Percentiles rank a stretch among this genome's conserved stretches.
Evolutionary conservation across 2,329 filamentous ascomycete genomes (phyloP).

Genomic region (Trichoderma arundinaceum): DNA sequence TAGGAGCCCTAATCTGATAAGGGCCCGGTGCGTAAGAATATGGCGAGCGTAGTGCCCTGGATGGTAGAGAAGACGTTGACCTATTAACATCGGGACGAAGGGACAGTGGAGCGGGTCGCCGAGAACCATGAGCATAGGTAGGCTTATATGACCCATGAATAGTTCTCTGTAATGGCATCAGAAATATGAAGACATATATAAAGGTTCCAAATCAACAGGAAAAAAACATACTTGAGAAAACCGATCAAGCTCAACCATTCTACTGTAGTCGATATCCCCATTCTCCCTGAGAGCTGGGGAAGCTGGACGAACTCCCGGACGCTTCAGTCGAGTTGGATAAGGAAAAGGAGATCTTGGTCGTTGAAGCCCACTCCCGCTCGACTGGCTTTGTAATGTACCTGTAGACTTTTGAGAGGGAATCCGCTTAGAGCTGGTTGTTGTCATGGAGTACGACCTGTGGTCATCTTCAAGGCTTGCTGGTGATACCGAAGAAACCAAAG

Average conservation of each 20-base stretch:
- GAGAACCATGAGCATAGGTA: conserved; percentile 44
- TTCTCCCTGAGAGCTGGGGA: conserved; percentile 57
- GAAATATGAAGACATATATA: not conserved
- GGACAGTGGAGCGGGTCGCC: conserved; percentile 48
- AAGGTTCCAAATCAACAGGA: not conserved
- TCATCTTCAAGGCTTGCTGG: conserved; percentile 52
- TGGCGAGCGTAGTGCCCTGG: conserved; percentile 39
- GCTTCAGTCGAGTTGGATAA: conserved; percentile 62
- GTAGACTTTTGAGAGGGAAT: conserved; percentile 56
- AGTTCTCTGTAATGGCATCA: conserved; percentile 49
- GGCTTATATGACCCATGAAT: conserved; percentile 51
- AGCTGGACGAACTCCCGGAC: conserved; percentile 56
- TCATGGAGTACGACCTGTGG: conserved; percentile 61
- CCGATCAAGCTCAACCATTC: conserved; percentile 57
- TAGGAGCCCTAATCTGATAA: conserved; percentile 46
- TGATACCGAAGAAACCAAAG: conserved; percentile 50
- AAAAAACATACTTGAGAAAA: conserved; percentile 49
- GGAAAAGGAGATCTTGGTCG: conserved; percentile 64
- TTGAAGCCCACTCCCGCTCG: conserved; percentile 51
- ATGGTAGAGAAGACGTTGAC: conserved; percentile 50
- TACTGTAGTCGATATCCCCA: conserved; percentile 55
- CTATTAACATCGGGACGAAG: conserved; percentile 49
- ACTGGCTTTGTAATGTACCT: conserved; percentile 55
- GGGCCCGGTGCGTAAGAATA: conserved; percentile 35
- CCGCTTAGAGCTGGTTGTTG: conserved; percentile 54